A percentile compares a stretch with the other conserved stretches of the same genome.
Conservation (phyloP, 192 early-diverging fungal genomes). For the Backusella circina region DNA sequence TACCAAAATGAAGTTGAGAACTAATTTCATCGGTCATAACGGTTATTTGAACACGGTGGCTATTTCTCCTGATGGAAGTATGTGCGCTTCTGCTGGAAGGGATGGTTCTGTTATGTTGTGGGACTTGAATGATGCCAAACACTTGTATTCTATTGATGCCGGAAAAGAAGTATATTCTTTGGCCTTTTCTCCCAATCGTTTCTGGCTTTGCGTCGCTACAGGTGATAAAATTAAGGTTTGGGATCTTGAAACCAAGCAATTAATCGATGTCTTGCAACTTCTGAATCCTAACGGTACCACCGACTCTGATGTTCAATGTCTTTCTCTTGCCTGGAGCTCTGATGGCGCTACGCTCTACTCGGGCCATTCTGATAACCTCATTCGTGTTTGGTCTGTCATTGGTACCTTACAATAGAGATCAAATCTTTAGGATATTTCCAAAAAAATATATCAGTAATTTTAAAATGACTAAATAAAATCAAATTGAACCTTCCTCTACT, state of each 20-base stretch:
- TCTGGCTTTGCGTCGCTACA: slow-evolving; percentile 98
- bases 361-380: slow-evolving; percentile 91
- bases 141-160: slow-evolving; percentile 97
- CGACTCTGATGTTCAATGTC: slow-evolving; percentile 69
- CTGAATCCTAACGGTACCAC: slow-evolving; percentile 64
- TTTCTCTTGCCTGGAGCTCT: slow-evolving; percentile 96
- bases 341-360: slow-evolving; percentile 96
- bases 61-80: slow-evolving; percentile 98
- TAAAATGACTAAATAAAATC: background rate
- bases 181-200: slow-evolving; percentile 96
- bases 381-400: slow-evolving; percentile 71
- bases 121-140: slow-evolving; percentile 99
- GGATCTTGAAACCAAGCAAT: slow-evolving; percentile 95
- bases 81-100: slow-evolving; percentile 98
- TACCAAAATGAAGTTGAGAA: slow-evolving; percentile 94
- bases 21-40: slow-evolving; percentile 97
- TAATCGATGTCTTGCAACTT: slow-evolving; percentile 84
- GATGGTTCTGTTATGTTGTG: slow-evolving; percentile 98
- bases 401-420: background rate
- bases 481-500: background rate
- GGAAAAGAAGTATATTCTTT: slow-evolving; percentile 92
- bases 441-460: background rate
- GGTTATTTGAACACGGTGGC: slow-evolving; percentile 97
- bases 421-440: background rate
- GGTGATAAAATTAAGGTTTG: slow-evolving; percentile 94